Conservation (phyloP, 495 filamentous ascomycete species). For the Penicillium paradoxum region DNA sequence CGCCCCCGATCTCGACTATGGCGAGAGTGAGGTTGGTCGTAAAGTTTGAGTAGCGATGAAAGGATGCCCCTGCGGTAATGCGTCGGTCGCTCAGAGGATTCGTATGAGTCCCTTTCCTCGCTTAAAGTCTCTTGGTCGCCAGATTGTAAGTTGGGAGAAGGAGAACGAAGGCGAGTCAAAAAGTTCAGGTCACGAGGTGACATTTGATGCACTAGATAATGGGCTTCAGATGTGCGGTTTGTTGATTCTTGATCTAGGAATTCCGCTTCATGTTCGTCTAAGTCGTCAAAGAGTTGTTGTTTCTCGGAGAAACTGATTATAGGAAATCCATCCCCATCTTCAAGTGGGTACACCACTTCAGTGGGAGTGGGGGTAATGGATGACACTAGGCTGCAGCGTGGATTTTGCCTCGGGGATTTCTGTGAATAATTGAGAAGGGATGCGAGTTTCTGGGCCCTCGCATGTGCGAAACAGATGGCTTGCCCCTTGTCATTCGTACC, state of each 20-base stretch:
- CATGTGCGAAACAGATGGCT: conserved; percentile 32
- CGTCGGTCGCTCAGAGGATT: conserved; percentile 62
- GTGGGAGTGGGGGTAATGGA: conserved; percentile 31
- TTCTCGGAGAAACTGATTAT: conserved; percentile 38
- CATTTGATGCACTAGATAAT: conserved; percentile 37
- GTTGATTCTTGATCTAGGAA: conserved; percentile 28
- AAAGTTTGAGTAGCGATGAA: conserved; percentile 72
- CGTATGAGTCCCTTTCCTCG: conserved; percentile 50
- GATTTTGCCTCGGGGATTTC: conserved; percentile 31
- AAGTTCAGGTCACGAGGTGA: conserved; percentile 33
- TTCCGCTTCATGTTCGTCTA: conserved; percentile 34
- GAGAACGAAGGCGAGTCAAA: conserved; percentile 34
- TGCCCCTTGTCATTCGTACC: conserved; percentile 33
- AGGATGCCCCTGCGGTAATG: conserved; percentile 75
- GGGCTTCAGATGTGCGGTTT: conserved; percentile 30
- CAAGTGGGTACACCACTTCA: conserved; percentile 24
- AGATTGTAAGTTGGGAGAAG: conserved; percentile 44
- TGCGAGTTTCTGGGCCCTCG: conserved; percentile 30
- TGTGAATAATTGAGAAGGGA: conserved; percentile 32
- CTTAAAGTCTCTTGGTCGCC: conserved; percentile 53
- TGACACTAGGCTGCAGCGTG: conserved; percentile 26
- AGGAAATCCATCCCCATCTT: conserved; percentile 38
- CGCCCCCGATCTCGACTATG: conserved; percentile 23
- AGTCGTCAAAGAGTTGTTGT: conserved; percentile 26
- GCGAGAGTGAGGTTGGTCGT: conserved; percentile 38